Base-by-base conservation (phyloP, 2,329 filamentous ascomycete genomes). In the Arthrocladium fulminans region DNA sequence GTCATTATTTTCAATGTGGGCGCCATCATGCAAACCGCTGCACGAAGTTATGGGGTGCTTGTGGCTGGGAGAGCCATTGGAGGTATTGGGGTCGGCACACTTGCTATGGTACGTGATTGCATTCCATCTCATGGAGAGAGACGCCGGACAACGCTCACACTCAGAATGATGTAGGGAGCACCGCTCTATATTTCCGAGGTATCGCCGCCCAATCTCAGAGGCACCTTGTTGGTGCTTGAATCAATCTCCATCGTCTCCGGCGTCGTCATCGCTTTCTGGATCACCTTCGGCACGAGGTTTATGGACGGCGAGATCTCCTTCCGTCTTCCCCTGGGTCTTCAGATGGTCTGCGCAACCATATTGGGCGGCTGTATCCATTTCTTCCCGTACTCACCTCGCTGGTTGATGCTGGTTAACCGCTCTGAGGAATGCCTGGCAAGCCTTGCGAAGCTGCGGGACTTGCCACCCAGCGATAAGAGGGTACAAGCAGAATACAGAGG, bases 221-320 rank as follows among this genome's bases (percentile, higher is more conserved):
- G 67, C 1, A 59, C 65, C 1, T 57, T 70, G 3, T 65, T 76
- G 1, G 62, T 73, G 1, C 59, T 74, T 2, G 68, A 74, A 49
- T 65, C 72, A 44, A 62, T 74, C 48, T 64, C 61, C 44, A 74
- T 74, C 44, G 69, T 72, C 10, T 59, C 65, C 17, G 71, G 73
- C 2, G 72, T 70, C 49, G 68, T 76, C 2, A 63, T 76, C 15
- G 22, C 70, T 74, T 1, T 79, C 70, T 56, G 79, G 70, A 74
- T 75, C 30, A 73, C 72, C 0, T 79, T 76, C 48, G 75, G 68
- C 0, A 77, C 73, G 0, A 60, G 65, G 4, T 63, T 65, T 51
- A 67, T 75, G 34, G 51, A 61, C 0, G 58, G 65, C 25, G 65
- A 72, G 53, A 65, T 63, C 59, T 60, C 72, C 2, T 75, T 68